A percentile compares a stretch with the other conserved stretches of the same genome.
Conservation (phyloP, 306 rosid genomes). For the Trifolium subterraneum region DNA sequence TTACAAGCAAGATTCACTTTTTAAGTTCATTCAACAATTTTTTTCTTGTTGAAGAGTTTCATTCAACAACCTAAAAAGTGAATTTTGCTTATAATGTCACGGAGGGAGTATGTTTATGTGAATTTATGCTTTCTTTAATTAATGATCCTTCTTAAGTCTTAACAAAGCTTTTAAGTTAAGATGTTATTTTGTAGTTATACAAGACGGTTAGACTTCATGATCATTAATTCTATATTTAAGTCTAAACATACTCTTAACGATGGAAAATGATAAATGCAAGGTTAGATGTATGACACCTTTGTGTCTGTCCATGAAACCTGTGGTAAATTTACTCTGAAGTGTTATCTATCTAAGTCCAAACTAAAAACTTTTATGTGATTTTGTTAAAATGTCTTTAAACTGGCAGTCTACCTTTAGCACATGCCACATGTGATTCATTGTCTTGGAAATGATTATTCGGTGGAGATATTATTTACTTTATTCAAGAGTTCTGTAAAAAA, state of each 20-base stretch:
- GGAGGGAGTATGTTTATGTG: background rate
- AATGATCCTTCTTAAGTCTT: constrained; percentile 3
- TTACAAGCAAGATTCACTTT: too few relatives aligned
- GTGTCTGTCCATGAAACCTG: background rate
- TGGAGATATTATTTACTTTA: too few relatives aligned
- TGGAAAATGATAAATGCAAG: background rate
- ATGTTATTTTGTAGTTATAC: background rate
- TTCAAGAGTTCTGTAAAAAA: too few relatives aligned
- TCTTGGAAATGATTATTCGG: background rate
- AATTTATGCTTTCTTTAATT: constrained; percentile 21
- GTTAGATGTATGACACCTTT: background rate
- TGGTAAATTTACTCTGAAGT: background rate
- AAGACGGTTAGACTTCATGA: background rate
- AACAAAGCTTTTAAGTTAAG: constrained; percentile 8
- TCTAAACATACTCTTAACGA: background rate
- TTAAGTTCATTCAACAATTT: too few relatives aligned
- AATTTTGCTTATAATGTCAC: too few relatives aligned
- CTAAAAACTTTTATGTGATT: background rate
- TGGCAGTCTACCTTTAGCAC: too few relatives aligned
- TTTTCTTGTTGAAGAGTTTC: too few relatives aligned
- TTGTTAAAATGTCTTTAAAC: too few relatives aligned
- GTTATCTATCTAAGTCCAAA: constrained; percentile 13
- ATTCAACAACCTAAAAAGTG: too few relatives aligned
- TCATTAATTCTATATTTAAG: background rate
- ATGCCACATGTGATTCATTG: too few relatives aligned